These are phyloP conservation scores for Camelina laxa DNA, from an alignment of 345 rosid genomes.

Conservation along the genomic window DNA sequence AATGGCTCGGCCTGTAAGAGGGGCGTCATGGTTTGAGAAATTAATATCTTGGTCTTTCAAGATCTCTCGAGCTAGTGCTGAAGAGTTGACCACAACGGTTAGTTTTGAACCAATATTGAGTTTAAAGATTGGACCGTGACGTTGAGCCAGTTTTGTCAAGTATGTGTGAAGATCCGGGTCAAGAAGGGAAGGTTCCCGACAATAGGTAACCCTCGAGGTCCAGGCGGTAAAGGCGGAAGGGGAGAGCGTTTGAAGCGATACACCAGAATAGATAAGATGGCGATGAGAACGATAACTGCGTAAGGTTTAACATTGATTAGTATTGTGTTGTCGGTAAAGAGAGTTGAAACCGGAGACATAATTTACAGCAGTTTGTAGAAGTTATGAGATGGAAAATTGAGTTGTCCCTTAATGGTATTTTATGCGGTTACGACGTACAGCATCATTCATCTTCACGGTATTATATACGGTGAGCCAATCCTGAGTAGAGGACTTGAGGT, in stretches of 20 bases:
- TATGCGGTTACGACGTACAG: not conserved
- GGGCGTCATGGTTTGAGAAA: conserved; percentile 55
- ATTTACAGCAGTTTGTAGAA: not conserved
- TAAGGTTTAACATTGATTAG: not conserved
- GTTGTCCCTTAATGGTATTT: not conserved
- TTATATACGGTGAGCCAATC: not conserved
- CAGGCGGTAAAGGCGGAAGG: conserved; percentile 47
- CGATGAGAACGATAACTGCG: not conserved
- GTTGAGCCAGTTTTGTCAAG: conserved; percentile 41
- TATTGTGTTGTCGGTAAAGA: conserved; percentile 9
- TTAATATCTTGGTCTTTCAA: conserved; percentile 51
- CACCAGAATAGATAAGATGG: conserved; percentile 12
- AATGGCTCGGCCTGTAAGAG: conserved; percentile 27
- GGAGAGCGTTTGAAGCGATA: conserved; percentile 7
- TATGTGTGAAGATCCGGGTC: conserved; percentile 53
- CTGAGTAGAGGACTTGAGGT: not conserved
- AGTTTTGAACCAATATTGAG: conserved; percentile 51
- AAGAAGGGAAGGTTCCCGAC: conserved; percentile 58
- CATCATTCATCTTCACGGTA: not conserved
- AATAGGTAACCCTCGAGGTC: conserved; percentile 55
- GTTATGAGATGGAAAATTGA: not conserved
- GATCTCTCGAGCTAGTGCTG: conserved; percentile 48
- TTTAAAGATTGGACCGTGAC: conserved; percentile 52
- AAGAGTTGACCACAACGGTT: conserved; percentile 48
- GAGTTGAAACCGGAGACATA: conserved; percentile 11